Base-by-base conservation (phyloP, 2,329 filamentous ascomycete species). In the Ophiocordyceps australis region DNA sequence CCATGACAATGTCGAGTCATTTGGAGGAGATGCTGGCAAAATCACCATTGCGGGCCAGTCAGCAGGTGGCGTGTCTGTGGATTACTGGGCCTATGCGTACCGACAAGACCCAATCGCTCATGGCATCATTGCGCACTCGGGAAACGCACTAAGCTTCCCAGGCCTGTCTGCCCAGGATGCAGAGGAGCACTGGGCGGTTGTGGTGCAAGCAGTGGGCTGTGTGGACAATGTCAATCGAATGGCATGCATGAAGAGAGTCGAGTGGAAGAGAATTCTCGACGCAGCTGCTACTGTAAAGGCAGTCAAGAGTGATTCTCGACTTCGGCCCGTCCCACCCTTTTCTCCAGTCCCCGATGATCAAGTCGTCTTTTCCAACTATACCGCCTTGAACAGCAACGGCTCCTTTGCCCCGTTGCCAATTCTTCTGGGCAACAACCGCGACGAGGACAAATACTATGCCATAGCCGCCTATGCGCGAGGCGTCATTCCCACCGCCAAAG, bases 21-120 rank as follows among this genome's bases (percentile, higher is more conserved):
- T 70, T 30, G 64, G 65, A 2, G 64, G 65, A 5, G 53, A 68
- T 29, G 52, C 55, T 0, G 31, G 31, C 2, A 55, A 57, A 13
- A 59, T 71, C 2, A 65, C 61, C 0, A 55, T 68, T 15, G 54
- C 52, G 37, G 65, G 66, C 1, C 55, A 63, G 34, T 62, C 55
- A 0, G 63, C 66, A 0, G 65, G 66, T 3, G 65, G 49, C 0
- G 63, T 62, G 1, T 49, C 47, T 4, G 57, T 60, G 43, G 59
- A 65, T 32, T 53, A 55, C 36, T 60, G 55, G 44, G 47, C 55
- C 5, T 65, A 61, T 26, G 55, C 61, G 4, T 62, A 56, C 57
- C 24, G 35, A 3, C 29, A 55, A 0, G 56, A 65, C 22, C 57
- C 62, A 5, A 65, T 66, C 14, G 50, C 53, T n/a, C 39, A 46